A percentile compares a stretch with the other conserved stretches of the same genome.
Conservation (phyloP, 116 monocot genomes). For the Trichopus zeylanicus region DNA sequence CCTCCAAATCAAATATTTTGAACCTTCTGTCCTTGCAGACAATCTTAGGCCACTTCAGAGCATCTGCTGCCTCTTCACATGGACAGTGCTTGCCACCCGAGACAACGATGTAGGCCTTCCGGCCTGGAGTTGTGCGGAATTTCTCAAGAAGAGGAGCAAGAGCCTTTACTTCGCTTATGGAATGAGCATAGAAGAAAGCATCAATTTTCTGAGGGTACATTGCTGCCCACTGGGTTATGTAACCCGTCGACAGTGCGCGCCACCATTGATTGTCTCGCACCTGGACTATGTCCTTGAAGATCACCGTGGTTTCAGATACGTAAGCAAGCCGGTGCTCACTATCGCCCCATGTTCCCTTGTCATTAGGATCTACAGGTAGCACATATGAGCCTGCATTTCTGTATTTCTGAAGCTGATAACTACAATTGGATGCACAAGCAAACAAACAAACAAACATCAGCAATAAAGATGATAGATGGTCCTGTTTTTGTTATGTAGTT, state of each 20-base stretch:
- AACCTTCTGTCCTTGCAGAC: conserved; percentile 67
- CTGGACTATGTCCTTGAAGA: conserved; percentile 83
- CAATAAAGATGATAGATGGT: too few relatives aligned
- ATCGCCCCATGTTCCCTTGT: conserved; percentile 93
- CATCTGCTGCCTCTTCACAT: conserved; percentile 42
- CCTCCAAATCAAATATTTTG: conserved; percentile 84
- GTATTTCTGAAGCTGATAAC: conserved; percentile 91
- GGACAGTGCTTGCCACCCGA: conserved; percentile 66
- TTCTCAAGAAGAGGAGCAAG: conserved; percentile 77
- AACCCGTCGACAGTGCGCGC: conserved; percentile 73
- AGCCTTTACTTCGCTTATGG: conserved; percentile 45
- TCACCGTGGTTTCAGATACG: conserved; percentile 85
- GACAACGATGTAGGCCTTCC: conserved; percentile 78
- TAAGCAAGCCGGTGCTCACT: conserved; percentile 92
- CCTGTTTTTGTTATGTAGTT: too few relatives aligned
- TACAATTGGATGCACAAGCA: conserved; percentile 15
- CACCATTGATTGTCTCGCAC: conserved; percentile 96
- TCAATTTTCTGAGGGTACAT: conserved; percentile 93
- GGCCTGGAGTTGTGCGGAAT: conserved; percentile 46
- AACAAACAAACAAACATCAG: too few relatives aligned
- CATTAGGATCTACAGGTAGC: conserved; percentile 63
- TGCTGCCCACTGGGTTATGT: conserved; percentile 87
- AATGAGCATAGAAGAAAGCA: conserved; percentile 88
- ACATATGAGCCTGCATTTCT: conserved; percentile 70
- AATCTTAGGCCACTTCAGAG: conserved; percentile 46